Conservation (phyloP, 2,329 filamentous ascomycete genomes). For the Passalora sequoiae region DNA sequence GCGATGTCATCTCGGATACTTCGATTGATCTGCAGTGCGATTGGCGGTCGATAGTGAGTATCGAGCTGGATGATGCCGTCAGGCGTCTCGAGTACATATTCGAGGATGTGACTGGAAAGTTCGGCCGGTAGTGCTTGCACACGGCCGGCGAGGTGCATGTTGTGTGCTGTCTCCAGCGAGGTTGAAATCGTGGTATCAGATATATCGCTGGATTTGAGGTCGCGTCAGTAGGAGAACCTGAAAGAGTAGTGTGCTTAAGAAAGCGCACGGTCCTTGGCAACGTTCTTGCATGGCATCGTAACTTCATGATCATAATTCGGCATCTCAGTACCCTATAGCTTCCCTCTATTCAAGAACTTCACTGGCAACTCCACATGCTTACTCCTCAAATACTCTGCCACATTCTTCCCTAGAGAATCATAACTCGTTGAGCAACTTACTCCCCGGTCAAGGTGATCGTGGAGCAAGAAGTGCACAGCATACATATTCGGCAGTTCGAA, state of each 20-base stretch:
- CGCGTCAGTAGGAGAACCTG: no score
- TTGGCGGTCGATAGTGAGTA: not conserved
- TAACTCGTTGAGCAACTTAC: conserved; percentile 31
- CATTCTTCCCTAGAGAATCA: conserved; percentile 34
- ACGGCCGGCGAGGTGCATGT: not conserved
- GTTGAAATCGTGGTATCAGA: no score
- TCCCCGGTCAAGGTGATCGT: conserved; percentile 33
- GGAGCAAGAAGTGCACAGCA: conserved; percentile 34
- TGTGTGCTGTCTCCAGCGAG: no score
- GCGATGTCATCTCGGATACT: not conserved
- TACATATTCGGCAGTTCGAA: conserved; percentile 32
- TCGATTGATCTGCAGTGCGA: not conserved
- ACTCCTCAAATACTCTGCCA: conserved; percentile 31
- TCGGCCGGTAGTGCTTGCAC: not conserved
- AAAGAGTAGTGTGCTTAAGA: no score
- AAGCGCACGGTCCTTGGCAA: no score
- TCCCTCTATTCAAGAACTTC: conserved; percentile 30
- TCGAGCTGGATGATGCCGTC: not conserved
- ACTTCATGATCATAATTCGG: no score
- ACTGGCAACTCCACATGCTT: conserved; percentile 30
- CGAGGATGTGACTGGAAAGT: not conserved
- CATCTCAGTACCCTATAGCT: no score
- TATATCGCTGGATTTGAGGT: no score
- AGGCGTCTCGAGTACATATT: not conserved
- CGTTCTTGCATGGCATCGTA: no score